Percentiles rank a stretch among this genome's conserved stretches.
These are phyloP conservation scores for Tremella fuciformis DNA, from an alignment of 768 basidiomycete species.

Conservation along the genomic window DNA sequence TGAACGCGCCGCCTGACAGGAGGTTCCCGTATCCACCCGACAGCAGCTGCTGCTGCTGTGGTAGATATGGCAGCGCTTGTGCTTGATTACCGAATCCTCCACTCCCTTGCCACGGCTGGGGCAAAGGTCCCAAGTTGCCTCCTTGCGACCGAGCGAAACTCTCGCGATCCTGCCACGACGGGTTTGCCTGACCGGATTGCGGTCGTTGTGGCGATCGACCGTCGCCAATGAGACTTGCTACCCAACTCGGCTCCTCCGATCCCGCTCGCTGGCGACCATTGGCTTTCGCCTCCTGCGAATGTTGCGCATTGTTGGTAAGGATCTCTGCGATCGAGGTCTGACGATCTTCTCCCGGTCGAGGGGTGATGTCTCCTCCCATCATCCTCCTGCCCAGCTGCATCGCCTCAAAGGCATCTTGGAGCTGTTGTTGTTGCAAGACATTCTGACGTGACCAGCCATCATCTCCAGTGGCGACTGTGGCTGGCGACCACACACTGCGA, in stretches of 20 bases:
- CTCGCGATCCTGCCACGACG: constrained; percentile 20
- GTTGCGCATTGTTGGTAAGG: constrained; percentile 10
- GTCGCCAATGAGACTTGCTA: constrained; percentile 37
- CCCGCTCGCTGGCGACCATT: constrained; percentile 1
- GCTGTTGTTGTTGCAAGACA: constrained; percentile 16
- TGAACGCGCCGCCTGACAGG: not conserved
- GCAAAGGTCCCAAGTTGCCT: not conserved
- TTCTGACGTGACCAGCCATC: constrained; percentile 37
- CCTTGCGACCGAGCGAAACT: constrained; percentile 3
- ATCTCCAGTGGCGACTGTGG: constrained; percentile 22
- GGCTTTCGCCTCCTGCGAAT: not conserved
- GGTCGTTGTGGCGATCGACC: constrained; percentile 19
- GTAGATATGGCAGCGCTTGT: not conserved
- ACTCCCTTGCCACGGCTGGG: not conserved
- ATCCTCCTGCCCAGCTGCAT: constrained; percentile 41
- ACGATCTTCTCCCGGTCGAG: constrained; percentile 6
- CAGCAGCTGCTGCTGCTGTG: not conserved
- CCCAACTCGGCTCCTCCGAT: constrained; percentile 44
- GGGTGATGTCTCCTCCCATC: constrained; percentile 16
- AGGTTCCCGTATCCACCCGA: not conserved
- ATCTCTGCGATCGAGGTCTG: not conserved
- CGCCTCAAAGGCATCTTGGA: constrained; percentile 46
- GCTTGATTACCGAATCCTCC: not conserved
- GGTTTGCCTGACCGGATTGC: constrained; percentile 7
- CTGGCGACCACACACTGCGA: constrained; percentile 35